These are phyloP conservation scores for Maudiozyma saulgeensis DNA, from an alignment of 805 yeast genomes.

Conservation along the genomic window DNA sequence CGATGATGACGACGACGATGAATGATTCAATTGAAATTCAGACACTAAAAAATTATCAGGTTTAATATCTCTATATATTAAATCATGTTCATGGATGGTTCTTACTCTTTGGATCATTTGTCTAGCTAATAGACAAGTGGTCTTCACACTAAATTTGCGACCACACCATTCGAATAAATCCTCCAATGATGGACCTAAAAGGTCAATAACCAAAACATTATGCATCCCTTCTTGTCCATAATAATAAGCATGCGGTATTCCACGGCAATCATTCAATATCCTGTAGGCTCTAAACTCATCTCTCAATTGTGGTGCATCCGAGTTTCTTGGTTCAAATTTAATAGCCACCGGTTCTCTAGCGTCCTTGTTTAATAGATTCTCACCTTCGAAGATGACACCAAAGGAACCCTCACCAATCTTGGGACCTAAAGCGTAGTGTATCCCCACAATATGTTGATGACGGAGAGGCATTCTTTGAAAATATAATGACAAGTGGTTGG, in stretches of 20 bases:
- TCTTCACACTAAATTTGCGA: conserved; percentile 74
- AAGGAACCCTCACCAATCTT: conserved; percentile 85
- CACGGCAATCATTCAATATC: conserved; percentile 68
- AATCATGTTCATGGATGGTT: conserved; percentile 77
- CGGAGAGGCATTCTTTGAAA: background rate
- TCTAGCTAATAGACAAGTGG: conserved; percentile 86
- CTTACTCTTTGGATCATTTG: conserved; percentile 89
- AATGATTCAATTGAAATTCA: conserved; percentile 34
- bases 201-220: conserved; percentile 86
- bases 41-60: conserved; percentile 87
- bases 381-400: conserved; percentile 78
- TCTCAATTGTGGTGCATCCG: conserved; percentile 94
- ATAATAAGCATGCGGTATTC: conserved; percentile 94
- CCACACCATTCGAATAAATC: conserved; percentile 99
- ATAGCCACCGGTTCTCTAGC: conserved; percentile 5
- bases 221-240: conserved; percentile 98
- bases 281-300: conserved; percentile 96
- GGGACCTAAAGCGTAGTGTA: conserved; percentile 70
- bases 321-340: conserved; percentile 82
- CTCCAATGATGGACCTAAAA: conserved; percentile 91
- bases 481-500: too few relatives aligned
- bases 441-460: conserved; percentile 34
- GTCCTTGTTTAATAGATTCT: conserved; percentile 47
- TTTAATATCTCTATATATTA: conserved; percentile 92
- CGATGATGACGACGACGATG: background rate